phyloP scores from a whole-genome alignment of 1,284 basidiomycete genomes.

The Takashimella tepidaria region DNA sequence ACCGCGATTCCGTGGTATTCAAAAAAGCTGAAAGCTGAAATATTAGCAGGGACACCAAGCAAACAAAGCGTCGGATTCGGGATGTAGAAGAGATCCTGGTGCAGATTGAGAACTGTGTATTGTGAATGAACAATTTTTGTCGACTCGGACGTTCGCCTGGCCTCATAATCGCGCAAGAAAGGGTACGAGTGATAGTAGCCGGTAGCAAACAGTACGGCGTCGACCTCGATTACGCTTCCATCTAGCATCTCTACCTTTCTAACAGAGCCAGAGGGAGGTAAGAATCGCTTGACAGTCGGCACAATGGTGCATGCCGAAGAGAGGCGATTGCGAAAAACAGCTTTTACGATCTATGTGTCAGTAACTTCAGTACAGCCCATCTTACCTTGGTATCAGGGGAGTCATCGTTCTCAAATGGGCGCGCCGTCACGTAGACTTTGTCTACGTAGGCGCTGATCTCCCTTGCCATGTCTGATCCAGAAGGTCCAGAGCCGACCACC shows the following conservation, averaged over 20 bases:
- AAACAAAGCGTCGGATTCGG: conserved; percentile 54
- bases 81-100: conserved; percentile 53
- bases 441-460: conserved; percentile 25
- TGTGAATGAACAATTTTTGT: not conserved
- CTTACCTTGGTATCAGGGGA: conserved; percentile 1
- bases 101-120: conserved; percentile 48
- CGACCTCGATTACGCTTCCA: conserved; percentile 49
- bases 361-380: not conserved
- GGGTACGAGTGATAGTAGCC: conserved; percentile 53
- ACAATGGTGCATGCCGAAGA: conserved; percentile 1
- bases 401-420: conserved; percentile 4
- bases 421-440: conserved; percentile 7
- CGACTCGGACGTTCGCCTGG: not conserved
- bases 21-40: conserved; percentile 33
- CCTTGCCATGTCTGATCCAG: conserved; percentile 50
- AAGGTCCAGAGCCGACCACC: conserved; percentile 52
- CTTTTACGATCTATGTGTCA: conserved; percentile 3
- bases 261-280: conserved; percentile 16
- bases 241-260: conserved; percentile 48
- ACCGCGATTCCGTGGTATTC: conserved; percentile 33
- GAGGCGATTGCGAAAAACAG: conserved; percentile 1
- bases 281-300: conserved; percentile 43
- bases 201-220: conserved; percentile 51
- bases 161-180: conserved; percentile 51
- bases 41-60: conserved; percentile 31